Percentiles rank a stretch among this genome's conserved stretches.
phyloP scores from a whole-genome alignment of 306 rosid species.

The Castanospermum australe region DNA sequence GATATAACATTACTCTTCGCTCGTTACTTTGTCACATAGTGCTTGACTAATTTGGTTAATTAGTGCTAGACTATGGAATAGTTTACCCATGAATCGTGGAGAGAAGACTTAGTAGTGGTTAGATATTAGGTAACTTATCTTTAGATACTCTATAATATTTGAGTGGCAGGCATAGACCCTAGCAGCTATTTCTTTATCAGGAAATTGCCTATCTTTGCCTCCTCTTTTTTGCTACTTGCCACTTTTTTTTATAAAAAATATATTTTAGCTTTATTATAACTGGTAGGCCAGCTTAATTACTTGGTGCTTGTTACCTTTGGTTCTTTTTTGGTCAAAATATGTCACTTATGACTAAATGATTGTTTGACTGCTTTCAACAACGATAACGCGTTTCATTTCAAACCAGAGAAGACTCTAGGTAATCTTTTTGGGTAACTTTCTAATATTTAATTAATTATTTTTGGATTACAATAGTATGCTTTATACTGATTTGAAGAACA shows the following conservation, averaged over 20 bases:
- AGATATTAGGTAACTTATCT: not conserved
- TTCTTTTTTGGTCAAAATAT: not conserved
- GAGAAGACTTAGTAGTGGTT: not conserved
- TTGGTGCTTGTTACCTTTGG: not conserved
- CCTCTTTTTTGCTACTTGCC: not conserved
- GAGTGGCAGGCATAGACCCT: not conserved
- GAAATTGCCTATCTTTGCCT: not conserved
- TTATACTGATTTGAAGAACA: too few relatives aligned
- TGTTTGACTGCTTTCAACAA: not conserved
- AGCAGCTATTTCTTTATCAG: not conserved
- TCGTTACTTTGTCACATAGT: not conserved
- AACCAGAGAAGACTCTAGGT: not conserved
- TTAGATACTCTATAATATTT: not conserved
- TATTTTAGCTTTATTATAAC: not conserved
- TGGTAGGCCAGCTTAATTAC: not conserved
- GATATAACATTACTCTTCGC: too few relatives aligned
- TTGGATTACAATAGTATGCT: too few relatives aligned
- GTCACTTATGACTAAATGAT: not conserved
- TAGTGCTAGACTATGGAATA: not conserved
- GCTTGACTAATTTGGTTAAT: not conserved
- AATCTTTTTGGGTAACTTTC: not conserved
- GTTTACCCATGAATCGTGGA: constrained; percentile 12
- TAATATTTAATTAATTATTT: too few relatives aligned
- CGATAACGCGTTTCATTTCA: not conserved
- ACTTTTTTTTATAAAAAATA: not conserved